A percentile compares a stretch with the other conserved stretches of the same genome.
phyloP scores from a whole-genome alignment of 768 basidiomycete genomes.

The Megacollybia marginata region DNA sequence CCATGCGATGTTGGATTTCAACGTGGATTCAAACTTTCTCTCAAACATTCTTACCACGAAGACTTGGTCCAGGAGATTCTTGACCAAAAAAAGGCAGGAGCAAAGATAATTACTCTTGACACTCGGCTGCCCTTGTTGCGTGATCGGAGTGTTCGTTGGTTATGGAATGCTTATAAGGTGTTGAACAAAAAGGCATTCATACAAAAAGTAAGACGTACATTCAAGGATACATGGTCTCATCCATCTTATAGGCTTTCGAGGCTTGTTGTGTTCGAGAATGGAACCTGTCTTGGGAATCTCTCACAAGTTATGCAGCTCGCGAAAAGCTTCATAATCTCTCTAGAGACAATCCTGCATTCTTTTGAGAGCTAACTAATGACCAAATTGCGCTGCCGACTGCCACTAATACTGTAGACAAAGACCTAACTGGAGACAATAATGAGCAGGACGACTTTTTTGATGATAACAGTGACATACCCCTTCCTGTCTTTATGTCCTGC shows the following conservation, averaged over 20 bases:
- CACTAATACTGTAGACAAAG: not conserved
- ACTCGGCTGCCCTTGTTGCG: constrained; percentile 12
- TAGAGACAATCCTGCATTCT: constrained; percentile 10
- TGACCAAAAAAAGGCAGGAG: constrained; percentile 14
- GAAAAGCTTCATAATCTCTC: constrained; percentile 8
- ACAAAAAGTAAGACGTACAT: constrained; percentile 16
- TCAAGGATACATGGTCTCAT: not conserved
- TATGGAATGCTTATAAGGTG: constrained; percentile 21
- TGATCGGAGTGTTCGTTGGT: constrained; percentile 19
- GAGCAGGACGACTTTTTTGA: not conserved
- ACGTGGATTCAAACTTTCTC: constrained; percentile 25
- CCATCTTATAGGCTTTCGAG: constrained; percentile 17
- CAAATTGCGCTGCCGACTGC: not conserved
- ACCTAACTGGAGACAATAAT: not conserved
- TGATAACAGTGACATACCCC: not conserved
- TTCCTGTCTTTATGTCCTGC: not conserved
- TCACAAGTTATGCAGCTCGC: constrained; percentile 13
- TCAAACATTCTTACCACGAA: constrained; percentile 22
- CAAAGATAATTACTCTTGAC: constrained; percentile 12
- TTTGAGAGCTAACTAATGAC: constrained; percentile 5
- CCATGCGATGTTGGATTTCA: constrained; percentile 31
- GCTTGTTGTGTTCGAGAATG: constrained; percentile 13
- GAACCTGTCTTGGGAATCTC: constrained; percentile 18
- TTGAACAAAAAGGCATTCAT: constrained; percentile 21
- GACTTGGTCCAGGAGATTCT: constrained; percentile 24